Conservation (phyloP, 352 stramenopile genomes). For the Aphanomyces invadans region DNA sequence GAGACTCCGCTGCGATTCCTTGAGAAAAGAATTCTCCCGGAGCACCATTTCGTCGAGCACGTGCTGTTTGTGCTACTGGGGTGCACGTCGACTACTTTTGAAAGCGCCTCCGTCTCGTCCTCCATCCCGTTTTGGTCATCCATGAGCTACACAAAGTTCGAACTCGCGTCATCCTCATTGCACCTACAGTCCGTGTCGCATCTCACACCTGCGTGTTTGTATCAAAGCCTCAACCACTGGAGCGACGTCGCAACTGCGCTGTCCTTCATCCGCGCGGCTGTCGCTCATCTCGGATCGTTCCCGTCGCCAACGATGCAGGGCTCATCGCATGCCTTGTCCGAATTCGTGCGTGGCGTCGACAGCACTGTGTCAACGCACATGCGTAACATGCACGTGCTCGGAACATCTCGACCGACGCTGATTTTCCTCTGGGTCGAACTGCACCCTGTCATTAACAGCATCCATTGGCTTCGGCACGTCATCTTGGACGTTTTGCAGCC, state of each 20-base stretch:
- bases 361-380: not conserved
- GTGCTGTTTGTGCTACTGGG: slow-evolving; percentile 8
- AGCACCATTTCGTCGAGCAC: slow-evolving; percentile 2
- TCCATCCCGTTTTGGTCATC: slow-evolving; percentile 9
- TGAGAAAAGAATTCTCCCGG: not conserved
- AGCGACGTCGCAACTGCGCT: not conserved
- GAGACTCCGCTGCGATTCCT: slow-evolving; percentile 4
- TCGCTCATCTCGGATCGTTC: not conserved
- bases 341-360: not conserved
- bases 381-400: not conserved
- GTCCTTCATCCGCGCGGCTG: not conserved
- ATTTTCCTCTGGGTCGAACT: not conserved
- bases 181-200: slow-evolving; percentile 6
- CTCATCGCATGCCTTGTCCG: not conserved
- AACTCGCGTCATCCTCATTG: not conserved
- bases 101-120: not conserved
- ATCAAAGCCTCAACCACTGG: not conserved
- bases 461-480: slow-evolving; percentile 1
- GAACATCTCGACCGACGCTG: not conserved
- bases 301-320: slow-evolving; percentile 14
- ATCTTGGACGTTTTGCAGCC: not conserved
- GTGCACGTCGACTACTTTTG: slow-evolving; percentile 1
- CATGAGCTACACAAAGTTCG: not conserved
- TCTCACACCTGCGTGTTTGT: slow-evolving; percentile 2
- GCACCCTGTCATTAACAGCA: not conserved